Percentiles rank a stretch among this genome's conserved stretches.
Conservation (phyloP, 108 stramenopile genomes). For the Conticribra weissflogii region DNA sequence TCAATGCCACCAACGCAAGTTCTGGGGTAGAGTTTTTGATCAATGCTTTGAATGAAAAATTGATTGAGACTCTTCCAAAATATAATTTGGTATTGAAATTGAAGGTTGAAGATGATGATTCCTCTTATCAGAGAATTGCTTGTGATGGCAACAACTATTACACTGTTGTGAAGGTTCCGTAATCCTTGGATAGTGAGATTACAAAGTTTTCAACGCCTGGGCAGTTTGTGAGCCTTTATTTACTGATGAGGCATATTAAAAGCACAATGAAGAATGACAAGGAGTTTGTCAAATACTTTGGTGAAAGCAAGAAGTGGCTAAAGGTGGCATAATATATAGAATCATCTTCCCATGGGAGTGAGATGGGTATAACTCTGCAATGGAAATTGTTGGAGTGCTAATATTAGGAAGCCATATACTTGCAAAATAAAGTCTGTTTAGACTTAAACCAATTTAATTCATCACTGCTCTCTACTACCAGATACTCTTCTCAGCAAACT, state of each 20-base stretch:
- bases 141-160: slow-evolving; percentile 46
- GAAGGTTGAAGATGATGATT: slow-evolving; percentile 44
- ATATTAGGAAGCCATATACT: too few species aligned
- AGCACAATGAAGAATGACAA: slow-evolving; percentile 76
- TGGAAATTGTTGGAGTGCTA: too few species aligned
- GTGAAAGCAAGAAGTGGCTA: slow-evolving; percentile 72
- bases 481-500: slow-evolving; percentile 26
- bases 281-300: slow-evolving; percentile 64
- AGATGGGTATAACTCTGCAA: too few species aligned
- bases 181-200: not conserved
- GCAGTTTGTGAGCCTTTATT: slow-evolving; percentile 75
- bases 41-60: slow-evolving; percentile 30
- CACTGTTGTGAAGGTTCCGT: slow-evolving; percentile 40
- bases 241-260: slow-evolving; percentile 85
- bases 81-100: slow-evolving; percentile 54
- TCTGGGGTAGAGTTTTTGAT: slow-evolving; percentile 70
- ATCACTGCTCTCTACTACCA: too few species aligned
- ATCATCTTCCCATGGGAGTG: too few species aligned
- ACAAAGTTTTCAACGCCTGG: slow-evolving; percentile 72
- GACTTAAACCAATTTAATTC: too few species aligned
- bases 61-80: slow-evolving; percentile 27
- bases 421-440: too few species aligned
- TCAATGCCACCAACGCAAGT: slow-evolving; percentile 82
- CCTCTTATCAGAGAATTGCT: slow-evolving; percentile 22
- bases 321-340: slow-evolving; percentile 39